These are phyloP conservation scores for Chrysanthemum makinoi DNA, from an alignment of 129 eudicot species.

Conservation along the genomic window DNA sequence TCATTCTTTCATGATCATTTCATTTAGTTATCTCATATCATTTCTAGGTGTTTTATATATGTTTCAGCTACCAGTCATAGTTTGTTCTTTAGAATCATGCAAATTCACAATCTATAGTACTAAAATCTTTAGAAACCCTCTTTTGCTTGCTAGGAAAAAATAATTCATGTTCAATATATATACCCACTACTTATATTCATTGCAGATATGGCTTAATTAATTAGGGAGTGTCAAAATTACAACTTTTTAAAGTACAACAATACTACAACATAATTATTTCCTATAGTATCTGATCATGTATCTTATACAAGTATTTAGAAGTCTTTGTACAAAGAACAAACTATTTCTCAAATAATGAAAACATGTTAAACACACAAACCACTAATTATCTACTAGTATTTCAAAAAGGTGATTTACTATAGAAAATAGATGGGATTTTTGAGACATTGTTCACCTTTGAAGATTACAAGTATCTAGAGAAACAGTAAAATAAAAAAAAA, in stretches of 20 bases:
- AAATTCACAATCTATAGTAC: neutral
- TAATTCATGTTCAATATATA: neutral
- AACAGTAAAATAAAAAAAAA: neutral
- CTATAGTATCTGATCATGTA: too few species aligned
- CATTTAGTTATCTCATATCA: neutral
- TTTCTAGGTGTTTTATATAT: neutral
- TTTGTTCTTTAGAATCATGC: too few species aligned
- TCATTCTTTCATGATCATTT: neutral
- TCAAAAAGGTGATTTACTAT: neutral
- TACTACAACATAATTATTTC: too few species aligned
- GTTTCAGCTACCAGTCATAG: neutral
- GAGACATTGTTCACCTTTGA: neutral
- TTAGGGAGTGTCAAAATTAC: too few species aligned
- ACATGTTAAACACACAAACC: too few species aligned
- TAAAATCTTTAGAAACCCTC: neutral
- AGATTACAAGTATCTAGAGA: neutral
- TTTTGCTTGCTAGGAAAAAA: neutral
- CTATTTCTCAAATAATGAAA: too few species aligned
- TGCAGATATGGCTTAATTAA: too few species aligned
- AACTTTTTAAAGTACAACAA: too few species aligned
- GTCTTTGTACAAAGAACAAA: too few species aligned
- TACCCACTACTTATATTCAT: neutral
- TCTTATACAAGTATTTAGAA: too few species aligned
- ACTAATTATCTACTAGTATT: neutral
- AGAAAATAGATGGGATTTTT: too few species aligned